Evolutionary conservation across 208 protist genomes (phyloP), one percentile per base, ranked within the genome.

Genomic region (Plasmodiophora brassicae): DNA sequence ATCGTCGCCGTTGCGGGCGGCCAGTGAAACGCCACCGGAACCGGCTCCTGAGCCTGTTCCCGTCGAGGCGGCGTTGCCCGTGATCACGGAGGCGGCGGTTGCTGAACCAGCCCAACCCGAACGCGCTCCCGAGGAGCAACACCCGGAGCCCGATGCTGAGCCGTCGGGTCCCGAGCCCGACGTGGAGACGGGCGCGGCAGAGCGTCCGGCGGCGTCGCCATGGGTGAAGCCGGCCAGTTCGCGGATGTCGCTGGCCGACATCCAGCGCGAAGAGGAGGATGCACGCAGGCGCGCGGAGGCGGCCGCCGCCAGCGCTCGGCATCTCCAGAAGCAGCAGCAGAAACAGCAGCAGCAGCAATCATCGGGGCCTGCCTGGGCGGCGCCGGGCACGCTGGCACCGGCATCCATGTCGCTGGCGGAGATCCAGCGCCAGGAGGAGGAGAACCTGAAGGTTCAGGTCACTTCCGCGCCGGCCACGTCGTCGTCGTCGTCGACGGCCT

Each of bases 361-460:
- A 32, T 32, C 65, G 14, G 32, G 32, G 32, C 10, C 5, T 36
- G 20, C 50, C 25, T 14, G 14, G 20, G 14, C 50, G 20, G 25
- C 14, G 20, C 65, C n/a, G n/a, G 65, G 14, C 20, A 38, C 65
- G 10, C n/a, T 8, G 32, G n/a, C 20, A 38, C 41, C 65, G 10
- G 50, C 50, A 28, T 14, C 50, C 14, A n/a, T 14, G 5, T 78
- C 65, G 41, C n/a, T 78, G 65, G 10, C 41, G 5, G 65, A 78
- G 65, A 78, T 78, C n/a, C 65, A 78, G n/a, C 32, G 41, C 10
- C 65, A 78, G n/a, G 65, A 78, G n/a, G 65, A 78, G 65, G 20
- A 44, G 14, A 78, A 44, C 14, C 65, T 44, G n/a, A 36, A 14
- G 5, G n/a, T 5, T n/a, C 10, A 5, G 41, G n/a, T 38, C 41